Evolutionary conservation across 1,284 basidiomycete genomes (phyloP), one percentile per base, ranked within the genome.

Genomic region (Moniliophthora roreri): DNA sequence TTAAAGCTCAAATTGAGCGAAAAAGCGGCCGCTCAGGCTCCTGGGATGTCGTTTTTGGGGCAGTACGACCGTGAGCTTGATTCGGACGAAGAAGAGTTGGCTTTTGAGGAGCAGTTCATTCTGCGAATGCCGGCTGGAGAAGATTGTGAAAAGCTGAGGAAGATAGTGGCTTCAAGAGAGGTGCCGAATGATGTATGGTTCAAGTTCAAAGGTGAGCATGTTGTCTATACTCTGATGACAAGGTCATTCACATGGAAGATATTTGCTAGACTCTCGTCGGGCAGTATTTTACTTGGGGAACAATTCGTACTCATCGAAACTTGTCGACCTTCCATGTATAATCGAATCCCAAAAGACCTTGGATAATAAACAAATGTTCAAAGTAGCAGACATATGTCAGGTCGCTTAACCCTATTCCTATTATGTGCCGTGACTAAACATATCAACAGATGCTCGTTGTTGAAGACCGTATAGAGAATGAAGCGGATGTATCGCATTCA

Each of bases 41-140:
- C 87, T 44, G 87, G 86, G 49, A 87, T 83, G 79, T 90, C 86
- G 42, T 94, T 93, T 68, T 69, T 95, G 48, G 93, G 92, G 20
- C 79, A 88, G 18, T 96, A 93, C 67, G 95, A 98, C 71, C 78
- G 96, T 39, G 97, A 98, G 67, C 76, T 99, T 51, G 96, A 99
- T 69, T 95, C 93, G 56, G 89, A 91, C 60, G 92, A 96, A 57
- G 93, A 97, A 57, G 95, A 98, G 48, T 71, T 99, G 54, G 87
- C 87, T 3, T 98, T 99, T 64, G 97, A 99, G 71, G 97, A 99
- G 72, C 96, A 99, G 66, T 97, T 99, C 67, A 88, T 99, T 53
- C 75, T 99, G 28, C 75, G 95, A 38, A 86, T 99, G 77, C 94
- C 94, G 0, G 84, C 87, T 3, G 91, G 91, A 0, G 88, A 91